Evolutionary conservation across 371 early-diverging fungal species (phyloP), one percentile per base, ranked within the genome.

Genomic region (Syncephalis fuscata): DNA sequence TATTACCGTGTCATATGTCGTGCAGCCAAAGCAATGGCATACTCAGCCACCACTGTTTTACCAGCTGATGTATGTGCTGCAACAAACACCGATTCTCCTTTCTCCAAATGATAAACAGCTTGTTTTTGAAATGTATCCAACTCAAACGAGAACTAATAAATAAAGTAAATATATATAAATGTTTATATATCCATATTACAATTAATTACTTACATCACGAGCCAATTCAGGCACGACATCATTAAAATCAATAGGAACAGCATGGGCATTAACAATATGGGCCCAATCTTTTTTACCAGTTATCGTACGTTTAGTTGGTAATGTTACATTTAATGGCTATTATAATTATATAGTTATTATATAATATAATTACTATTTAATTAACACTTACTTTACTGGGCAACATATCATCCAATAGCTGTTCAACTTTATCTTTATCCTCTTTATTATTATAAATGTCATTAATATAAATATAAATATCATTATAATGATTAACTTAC

Each of bases 31-130:
- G 93, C 88, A 47, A 98, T 90, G 0, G 99, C 98, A 62, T 98
- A 99, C 66, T 99, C 99, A 0, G 99, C 99, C 15, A 99, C 97
- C 1, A 93, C 96, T 0, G 99, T 99, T 67, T 99, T 99, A 49
- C 99, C 99, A 1, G 99, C 98, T 19, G 96, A 95, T 2, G 99
- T 99, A 53, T 99, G 99, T 0, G 99, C 99, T 2, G 99, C 94
- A 20, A 99, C 89, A 70, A 99, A 99, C 16, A 99, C 92, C 11
- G 82, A 87, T 48, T 96, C 91, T 17, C 88, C 87, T 52, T 80
- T 80, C 62, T 92, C 92, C 46, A 99, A 63, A 63, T 92, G 90
- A 62, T 92, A 96, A 0, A 98, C 88, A 0, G 97, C 93, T 44
- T 90, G 88, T 62, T 96, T 97, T 63, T 99, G 99, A 66, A 99